phyloP scores from a whole-genome alignment of 192 early-diverging fungal genomes.

The Coemansia reversa region DNA sequence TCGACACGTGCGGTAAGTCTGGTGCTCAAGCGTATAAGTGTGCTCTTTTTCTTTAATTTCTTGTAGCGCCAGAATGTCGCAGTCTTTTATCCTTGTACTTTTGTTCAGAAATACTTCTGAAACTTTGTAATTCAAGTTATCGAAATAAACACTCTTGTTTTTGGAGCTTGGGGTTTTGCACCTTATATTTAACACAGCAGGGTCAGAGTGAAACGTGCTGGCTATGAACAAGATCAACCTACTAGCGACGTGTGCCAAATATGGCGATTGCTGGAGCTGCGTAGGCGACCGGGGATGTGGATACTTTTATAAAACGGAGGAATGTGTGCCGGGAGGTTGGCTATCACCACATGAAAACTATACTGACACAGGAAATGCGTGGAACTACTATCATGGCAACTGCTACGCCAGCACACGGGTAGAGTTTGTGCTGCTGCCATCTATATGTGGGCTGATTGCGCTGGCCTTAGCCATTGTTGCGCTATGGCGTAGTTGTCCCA shows the following conservation, averaged over 20 bases:
- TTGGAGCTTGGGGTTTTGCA: not conserved
- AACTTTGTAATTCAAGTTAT: not conserved
- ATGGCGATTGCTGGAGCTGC: constrained; percentile 32
- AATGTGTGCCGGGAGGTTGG: constrained; percentile 50
- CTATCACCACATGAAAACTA: constrained; percentile 30
- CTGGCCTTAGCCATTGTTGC: constrained; percentile 26
- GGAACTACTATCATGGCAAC: constrained; percentile 52
- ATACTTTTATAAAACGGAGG: constrained; percentile 28
- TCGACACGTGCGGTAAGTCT: not conserved
- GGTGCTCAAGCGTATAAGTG: not conserved
- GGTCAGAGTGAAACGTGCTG: not conserved
- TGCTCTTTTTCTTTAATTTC: not conserved
- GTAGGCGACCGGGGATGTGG: constrained; percentile 34
- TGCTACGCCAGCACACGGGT: constrained; percentile 38
- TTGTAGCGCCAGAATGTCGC: not conserved
- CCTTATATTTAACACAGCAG: constrained; percentile 8
- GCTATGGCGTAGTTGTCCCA: constrained; percentile 33
- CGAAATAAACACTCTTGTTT: not conserved
- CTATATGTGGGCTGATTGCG: constrained; percentile 22
- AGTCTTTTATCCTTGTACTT: not conserved
- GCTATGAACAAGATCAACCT: constrained; percentile 1
- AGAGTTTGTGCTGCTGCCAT: constrained; percentile 41
- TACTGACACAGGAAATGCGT: constrained; percentile 20
- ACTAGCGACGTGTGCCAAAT: constrained; percentile 9
- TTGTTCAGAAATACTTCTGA: not conserved